phyloP scores from a whole-genome alignment of 2,329 filamentous ascomycete species.

The Akanthomyces lecanii region DNA sequence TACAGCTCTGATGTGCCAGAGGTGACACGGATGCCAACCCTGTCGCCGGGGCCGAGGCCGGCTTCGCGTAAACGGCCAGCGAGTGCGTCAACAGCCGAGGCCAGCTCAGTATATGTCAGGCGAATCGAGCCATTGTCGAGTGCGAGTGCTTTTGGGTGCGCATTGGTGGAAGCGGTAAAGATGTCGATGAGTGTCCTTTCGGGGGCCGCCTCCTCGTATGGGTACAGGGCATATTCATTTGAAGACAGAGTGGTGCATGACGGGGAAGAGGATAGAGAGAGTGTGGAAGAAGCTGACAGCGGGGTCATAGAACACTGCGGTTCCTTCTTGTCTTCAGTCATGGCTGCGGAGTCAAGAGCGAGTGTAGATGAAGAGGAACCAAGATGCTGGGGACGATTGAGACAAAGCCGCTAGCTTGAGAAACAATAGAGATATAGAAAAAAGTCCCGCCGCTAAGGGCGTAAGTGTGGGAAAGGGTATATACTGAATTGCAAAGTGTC shows the following conservation, averaged over 20 bases:
- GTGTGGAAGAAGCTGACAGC: neutral
- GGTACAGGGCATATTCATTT: constrained; percentile 1
- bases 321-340: neutral
- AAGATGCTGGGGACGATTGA: neutral
- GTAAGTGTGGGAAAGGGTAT: neutral
- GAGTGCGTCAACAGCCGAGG: constrained; percentile 7
- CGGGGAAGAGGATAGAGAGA: neutral
- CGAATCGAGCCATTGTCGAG: constrained; percentile 20
- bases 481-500: neutral
- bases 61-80: constrained; percentile 15
- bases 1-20: constrained; percentile 22
- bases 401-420: neutral
- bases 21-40: constrained; percentile 21
- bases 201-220: constrained; percentile 1
- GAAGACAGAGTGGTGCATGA: neutral
- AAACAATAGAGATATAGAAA: neutral
- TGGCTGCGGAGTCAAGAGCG: neutral
- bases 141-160: constrained; percentile 17
- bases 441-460: neutral
- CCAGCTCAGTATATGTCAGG: constrained; percentile 18
- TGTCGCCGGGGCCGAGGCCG: constrained; percentile 20
- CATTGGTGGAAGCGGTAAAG: constrained; percentile 15
- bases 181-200: constrained; percentile 22
- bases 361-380: neutral
- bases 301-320: neutral